Conservation (phyloP, 78 protist species). For the Planoprotostelium fungivorum region DNA sequence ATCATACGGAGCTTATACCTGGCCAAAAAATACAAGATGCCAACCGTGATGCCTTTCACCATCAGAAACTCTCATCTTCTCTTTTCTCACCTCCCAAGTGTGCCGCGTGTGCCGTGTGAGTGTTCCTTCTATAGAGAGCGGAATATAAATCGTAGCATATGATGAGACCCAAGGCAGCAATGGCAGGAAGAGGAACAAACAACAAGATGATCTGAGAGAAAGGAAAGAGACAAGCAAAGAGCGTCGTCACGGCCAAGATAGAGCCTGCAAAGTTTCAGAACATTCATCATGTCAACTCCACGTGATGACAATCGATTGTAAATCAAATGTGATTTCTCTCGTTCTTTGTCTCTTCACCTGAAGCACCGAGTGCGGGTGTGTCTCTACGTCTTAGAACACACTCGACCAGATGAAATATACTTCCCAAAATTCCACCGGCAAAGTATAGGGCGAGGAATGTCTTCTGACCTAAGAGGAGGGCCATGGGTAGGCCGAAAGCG, state of each 20-base stretch:
- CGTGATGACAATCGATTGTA: too few relatives aligned
- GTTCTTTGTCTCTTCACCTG: too few relatives aligned
- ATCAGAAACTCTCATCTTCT: too few relatives aligned
- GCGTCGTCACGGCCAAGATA: not conserved
- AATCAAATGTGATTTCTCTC: too few relatives aligned
- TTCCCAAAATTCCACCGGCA: not conserved
- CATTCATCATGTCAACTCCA: not conserved
- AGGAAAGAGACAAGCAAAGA: not conserved
- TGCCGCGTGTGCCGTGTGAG: not conserved
- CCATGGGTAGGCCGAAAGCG: not conserved
- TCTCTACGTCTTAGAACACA: not conserved
- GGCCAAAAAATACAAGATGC: too few relatives aligned
- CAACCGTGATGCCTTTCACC: too few relatives aligned
- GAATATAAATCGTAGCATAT: not conserved
- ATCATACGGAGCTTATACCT: too few relatives aligned
- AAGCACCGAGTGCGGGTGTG: not conserved
- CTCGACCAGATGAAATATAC: not conserved
- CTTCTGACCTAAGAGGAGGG: not conserved
- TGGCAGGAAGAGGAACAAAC: not conserved
- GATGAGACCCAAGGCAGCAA: not conserved
- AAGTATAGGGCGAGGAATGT: not conserved
- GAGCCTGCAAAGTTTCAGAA: not conserved
- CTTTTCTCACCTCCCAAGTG: not conserved
- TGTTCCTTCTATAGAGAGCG: not conserved
- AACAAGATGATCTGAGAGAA: not conserved